Percentiles rank a stretch among this genome's conserved stretches.
Conservation (phyloP, 106 monocot genomes). For the Phalaenopsis equestris region DNA sequence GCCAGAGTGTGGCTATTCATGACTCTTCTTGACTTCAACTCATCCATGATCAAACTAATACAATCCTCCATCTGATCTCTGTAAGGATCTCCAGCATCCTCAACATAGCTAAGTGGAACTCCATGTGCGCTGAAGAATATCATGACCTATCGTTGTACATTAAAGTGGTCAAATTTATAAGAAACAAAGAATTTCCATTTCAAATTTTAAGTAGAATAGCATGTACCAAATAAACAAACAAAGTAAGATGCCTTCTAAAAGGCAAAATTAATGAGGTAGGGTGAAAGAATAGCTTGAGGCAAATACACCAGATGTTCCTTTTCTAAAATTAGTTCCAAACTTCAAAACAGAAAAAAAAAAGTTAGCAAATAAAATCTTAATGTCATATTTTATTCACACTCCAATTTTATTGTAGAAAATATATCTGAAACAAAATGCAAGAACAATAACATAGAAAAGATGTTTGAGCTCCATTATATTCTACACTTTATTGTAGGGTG, state of each 20-base stretch:
- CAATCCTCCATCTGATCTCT: conserved; percentile 98
- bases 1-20: conserved; percentile 76
- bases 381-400: neutral
- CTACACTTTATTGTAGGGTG: too few relatives aligned
- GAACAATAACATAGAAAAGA: too few relatives aligned
- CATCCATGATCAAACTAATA: conserved; percentile 73
- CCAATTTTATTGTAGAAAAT: too few relatives aligned
- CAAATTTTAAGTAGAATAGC: neutral
- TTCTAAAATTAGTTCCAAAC: too few relatives aligned
- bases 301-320: too few relatives aligned
- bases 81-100: conserved; percentile 92
- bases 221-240: neutral
- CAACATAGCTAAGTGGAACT: conserved; percentile 91
- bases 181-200: neutral
- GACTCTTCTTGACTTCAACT: conserved; percentile 79
- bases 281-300: too few relatives aligned
- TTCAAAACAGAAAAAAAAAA: too few relatives aligned
- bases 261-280: too few relatives aligned
- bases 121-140: conserved; percentile 99
- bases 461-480: too few relatives aligned
- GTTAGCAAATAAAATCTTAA: neutral
- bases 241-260: too few relatives aligned
- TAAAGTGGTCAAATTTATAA: neutral
- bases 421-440: too few relatives aligned
- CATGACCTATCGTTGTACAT: conserved; percentile 51